phyloP scores from a whole-genome alignment of 2,329 filamentous ascomycete species.

The Corynespora cassiicola region DNA sequence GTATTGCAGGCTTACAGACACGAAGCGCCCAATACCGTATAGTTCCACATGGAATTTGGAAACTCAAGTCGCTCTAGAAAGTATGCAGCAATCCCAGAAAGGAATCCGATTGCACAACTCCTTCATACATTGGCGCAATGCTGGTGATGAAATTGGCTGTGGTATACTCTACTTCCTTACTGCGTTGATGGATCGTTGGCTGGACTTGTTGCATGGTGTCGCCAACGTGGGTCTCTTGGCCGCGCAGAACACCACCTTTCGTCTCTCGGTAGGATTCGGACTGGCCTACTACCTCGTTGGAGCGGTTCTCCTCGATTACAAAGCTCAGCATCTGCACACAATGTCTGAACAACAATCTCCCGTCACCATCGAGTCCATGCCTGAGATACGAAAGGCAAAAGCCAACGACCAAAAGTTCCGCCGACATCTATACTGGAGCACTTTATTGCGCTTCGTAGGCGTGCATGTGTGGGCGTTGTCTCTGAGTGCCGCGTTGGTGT shows the following conservation, averaged over 20 bases:
- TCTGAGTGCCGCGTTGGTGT: constrained; percentile 58
- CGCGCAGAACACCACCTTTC: constrained; percentile 42
- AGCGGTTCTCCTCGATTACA: constrained; percentile 63
- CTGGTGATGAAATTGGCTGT: constrained; percentile 61
- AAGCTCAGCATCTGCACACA: constrained; percentile 59
- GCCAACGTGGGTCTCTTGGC: constrained; percentile 48
- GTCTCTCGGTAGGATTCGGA: constrained; percentile 61
- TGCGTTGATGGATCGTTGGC: constrained; percentile 63
- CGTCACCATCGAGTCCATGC: constrained; percentile 48
- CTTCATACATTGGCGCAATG: constrained; percentile 65
- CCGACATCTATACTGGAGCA: constrained; percentile 59
- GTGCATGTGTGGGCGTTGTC: constrained; percentile 61
- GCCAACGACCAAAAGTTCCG: constrained; percentile 54
- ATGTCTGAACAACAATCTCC: constrained; percentile 51
- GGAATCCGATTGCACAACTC: constrained; percentile 63
- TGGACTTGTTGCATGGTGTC: constrained; percentile 55
- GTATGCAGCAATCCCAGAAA: constrained; percentile 60
- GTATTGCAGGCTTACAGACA: constrained; percentile 58
- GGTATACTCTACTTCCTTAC: constrained; percentile 62
- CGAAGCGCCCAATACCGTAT: constrained; percentile 59
- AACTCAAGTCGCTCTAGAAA: constrained; percentile 61
- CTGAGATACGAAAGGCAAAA: constrained; percentile 53
- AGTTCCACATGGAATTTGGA: constrained; percentile 66
- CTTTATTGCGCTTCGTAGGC: constrained; percentile 56
- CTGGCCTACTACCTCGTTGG: constrained; percentile 65